A percentile compares a stretch with the other conserved stretches of the same genome.
Conservation (phyloP, 768 basidiomycete genomes). For the Lentinula sp. region DNA sequence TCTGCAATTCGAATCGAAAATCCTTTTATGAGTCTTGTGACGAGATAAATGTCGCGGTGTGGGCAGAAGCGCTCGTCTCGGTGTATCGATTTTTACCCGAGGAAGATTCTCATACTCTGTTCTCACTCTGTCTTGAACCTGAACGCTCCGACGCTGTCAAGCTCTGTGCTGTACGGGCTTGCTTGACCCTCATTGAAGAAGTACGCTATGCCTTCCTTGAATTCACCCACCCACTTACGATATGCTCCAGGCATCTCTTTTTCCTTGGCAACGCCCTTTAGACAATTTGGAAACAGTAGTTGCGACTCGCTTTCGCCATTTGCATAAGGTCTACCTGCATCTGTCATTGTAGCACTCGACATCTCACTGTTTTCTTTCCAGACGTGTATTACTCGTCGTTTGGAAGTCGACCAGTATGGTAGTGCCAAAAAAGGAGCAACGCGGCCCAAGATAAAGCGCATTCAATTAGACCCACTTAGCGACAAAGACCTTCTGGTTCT, state of each 20-base stretch:
- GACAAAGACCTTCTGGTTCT: conserved; percentile 70
- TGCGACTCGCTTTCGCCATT: conserved; percentile 41
- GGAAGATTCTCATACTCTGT: conserved; percentile 55
- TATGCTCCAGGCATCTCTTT: conserved; percentile 35
- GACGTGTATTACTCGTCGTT: conserved; percentile 45
- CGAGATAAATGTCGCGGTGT: conserved; percentile 70
- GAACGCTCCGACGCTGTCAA: conserved; percentile 81
- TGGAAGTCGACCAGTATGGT: conserved; percentile 57
- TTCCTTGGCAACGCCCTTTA: conserved; percentile 53
- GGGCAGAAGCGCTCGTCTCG: conserved; percentile 67
- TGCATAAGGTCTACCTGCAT: conserved; percentile 45
- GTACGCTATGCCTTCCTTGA: conserved; percentile 25
- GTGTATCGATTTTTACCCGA: conserved; percentile 65
- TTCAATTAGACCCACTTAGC: conserved; percentile 46
- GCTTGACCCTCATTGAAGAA: conserved; percentile 62
- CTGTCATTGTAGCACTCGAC: not conserved
- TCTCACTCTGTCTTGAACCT: conserved; percentile 61
- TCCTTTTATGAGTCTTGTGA: conserved; percentile 71
- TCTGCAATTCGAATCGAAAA: conserved; percentile 29
- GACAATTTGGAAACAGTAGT: conserved; percentile 39
- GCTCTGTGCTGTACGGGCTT: conserved; percentile 69
- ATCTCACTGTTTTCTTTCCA: conserved; percentile 13
- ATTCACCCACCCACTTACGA: not conserved
- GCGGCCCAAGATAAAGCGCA: conserved; percentile 58
- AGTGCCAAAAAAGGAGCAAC: conserved; percentile 44